A percentile compares a stretch with the other conserved stretches of the same genome.
phyloP scores from a whole-genome alignment of 495 filamentous ascomycete genomes.

The Trichoderma parareesei region DNA sequence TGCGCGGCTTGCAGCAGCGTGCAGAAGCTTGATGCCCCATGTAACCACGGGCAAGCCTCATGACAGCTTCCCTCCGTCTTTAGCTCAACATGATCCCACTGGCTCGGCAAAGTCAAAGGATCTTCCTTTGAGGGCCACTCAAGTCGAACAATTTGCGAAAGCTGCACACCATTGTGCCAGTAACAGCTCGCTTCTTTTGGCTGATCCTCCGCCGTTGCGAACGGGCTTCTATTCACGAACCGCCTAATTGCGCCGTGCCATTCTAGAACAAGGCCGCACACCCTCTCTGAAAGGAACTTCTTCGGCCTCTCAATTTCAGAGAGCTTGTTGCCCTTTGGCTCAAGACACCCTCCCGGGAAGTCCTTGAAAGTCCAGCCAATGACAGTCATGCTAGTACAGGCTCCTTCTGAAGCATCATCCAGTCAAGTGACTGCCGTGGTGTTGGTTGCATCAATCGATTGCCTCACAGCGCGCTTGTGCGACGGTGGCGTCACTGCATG shows the following conservation, averaged over 20 bases:
- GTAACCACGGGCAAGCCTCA: constrained; percentile 8
- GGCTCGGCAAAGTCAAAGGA: background rate
- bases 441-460: background rate
- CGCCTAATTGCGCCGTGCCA: background rate
- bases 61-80: background rate
- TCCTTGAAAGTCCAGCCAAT: background rate
- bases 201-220: background rate
- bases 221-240: background rate
- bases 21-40: constrained; percentile 3
- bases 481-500: background rate
- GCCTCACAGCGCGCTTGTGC: background rate
- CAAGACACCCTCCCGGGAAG: background rate
- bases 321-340: background rate
- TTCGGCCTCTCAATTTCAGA: background rate
- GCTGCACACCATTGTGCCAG: background rate
- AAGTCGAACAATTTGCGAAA: background rate
- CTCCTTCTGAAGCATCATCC: background rate
- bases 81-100: background rate
- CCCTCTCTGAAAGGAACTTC: background rate
- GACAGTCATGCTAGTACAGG: background rate
- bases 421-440: background rate
- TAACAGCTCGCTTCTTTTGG: background rate
- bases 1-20: constrained; percentile 8
- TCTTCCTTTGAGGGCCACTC: background rate
- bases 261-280: constrained; percentile 3